Percentiles rank a stretch among this genome's conserved stretches.
These are phyloP conservation scores for Polysphondylium violaceum DNA, from an alignment of 78 protist species.

Conservation along the genomic window DNA sequence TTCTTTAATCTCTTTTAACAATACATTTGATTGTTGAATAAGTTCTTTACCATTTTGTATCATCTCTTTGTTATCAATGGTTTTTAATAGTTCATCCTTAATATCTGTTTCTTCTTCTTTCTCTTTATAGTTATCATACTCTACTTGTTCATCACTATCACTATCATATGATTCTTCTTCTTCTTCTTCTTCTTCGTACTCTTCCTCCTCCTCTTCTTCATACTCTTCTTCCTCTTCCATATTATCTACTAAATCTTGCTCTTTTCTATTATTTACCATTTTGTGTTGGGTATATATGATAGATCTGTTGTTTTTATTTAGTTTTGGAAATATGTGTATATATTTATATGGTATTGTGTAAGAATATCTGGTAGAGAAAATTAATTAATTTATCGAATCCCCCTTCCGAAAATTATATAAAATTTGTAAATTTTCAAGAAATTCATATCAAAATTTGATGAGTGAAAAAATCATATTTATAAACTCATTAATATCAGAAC, in stretches of 20 bases:
- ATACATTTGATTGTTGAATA: constrained; percentile 45
- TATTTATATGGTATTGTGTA: too few species aligned
- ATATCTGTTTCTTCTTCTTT: neutral
- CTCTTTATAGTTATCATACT: neutral
- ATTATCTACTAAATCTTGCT: neutral
- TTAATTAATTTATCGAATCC: too few species aligned
- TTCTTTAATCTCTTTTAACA: constrained; percentile 39
- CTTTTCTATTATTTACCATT: too few species aligned
- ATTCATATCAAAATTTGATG: too few species aligned
- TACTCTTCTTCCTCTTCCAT: neutral
- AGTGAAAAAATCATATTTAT: too few species aligned
- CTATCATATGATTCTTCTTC: constrained; percentile 3
- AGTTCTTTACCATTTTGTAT: constrained; percentile 48
- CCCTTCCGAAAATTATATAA: too few species aligned
- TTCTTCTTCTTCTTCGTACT: constrained; percentile 32
- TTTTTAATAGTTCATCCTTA: neutral
- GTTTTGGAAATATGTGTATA: too few species aligned
- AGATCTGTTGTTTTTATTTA: too few species aligned
- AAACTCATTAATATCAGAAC: too few species aligned
- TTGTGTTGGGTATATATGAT: too few species aligned
- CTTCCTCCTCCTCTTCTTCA: neutral
- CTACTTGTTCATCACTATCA: constrained; percentile 1
- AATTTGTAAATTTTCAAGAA: too few species aligned
- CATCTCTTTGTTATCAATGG: constrained; percentile 21
- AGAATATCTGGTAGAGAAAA: too few species aligned